These are phyloP conservation scores for Spathaspora girioi DNA, from an alignment of 805 yeast species.

Conservation along the genomic window DNA sequence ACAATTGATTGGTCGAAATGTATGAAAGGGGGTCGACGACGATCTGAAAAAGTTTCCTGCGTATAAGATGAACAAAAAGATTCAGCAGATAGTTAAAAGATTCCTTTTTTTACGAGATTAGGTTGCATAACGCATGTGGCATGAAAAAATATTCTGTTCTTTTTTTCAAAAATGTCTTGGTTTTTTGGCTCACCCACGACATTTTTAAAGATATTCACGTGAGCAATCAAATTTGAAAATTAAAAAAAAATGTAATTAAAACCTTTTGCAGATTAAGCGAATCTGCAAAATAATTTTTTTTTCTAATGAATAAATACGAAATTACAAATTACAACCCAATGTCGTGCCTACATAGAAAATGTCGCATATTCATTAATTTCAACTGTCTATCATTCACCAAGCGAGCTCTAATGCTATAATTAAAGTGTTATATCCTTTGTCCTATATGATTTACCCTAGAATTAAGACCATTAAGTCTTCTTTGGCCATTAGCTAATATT, in stretches of 20 bases:
- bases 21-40: background rate
- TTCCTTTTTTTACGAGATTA: background rate
- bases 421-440: background rate
- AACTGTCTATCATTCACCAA: background rate
- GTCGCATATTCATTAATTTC: background rate
- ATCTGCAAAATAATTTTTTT: background rate
- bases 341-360: background rate
- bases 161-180: background rate
- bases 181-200: background rate
- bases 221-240: background rate
- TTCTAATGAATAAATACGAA: background rate
- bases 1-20: too few species aligned
- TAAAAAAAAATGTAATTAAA: background rate
- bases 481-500: background rate
- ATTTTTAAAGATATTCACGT: conserved; percentile 4
- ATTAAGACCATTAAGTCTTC: background rate
- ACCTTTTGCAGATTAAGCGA: background rate
- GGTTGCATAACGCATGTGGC: background rate
- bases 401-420: background rate
- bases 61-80: background rate
- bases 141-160: background rate
- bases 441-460: too few species aligned
- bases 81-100: background rate
- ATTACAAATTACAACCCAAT: background rate
- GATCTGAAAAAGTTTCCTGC: background rate